Evolutionary conservation across 768 basidiomycete species (phyloP), one percentile per base, ranked within the genome.

Genomic region (Tubosaeta sp.): DNA sequence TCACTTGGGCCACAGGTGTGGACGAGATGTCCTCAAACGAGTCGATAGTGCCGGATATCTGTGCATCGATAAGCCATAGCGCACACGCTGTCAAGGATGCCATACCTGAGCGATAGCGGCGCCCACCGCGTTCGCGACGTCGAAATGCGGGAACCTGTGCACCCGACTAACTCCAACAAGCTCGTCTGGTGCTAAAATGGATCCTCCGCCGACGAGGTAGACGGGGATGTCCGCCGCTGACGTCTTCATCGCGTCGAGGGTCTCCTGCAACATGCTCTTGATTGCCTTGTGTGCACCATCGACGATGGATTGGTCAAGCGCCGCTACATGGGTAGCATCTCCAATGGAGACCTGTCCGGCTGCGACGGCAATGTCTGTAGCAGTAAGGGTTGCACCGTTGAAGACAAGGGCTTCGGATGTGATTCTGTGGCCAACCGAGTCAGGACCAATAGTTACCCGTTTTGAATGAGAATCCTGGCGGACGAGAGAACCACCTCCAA

Each of bases 211-310:
- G 34, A 85, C 85, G 2, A 86, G 74, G 27, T 84, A 74, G 11
- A 85, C 73, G 25, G 82, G 77, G 41, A 78, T 72, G 59, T 80
- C 78, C 25, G 76, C 76, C 2, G 76, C 75, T 31, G 75, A 77
- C 5, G 83, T 85, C 72, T 86, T 86, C 83, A 86, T 84, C 25
- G 66, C 66, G 59, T 85, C 84, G 9, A 85, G 65, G 2, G 74
- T 74, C 13, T 69, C 69, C 68, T 86, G 75, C 13, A 76, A 49
- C 56, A 72, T 66, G 38, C 52, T 59, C 60, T 73, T 76, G 59
- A 82, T 76, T 26, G 64, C 67, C 31, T 64, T 69, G 43, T 70
- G 66, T 8, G 76, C 76, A 5, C 65, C 67, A 29, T 70, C 57
- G 27, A 76, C 52, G 16, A 61, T 17, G 43, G 67, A 59, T 13